Percentiles rank a stretch among this genome's conserved stretches.
Conservation (phyloP, 345 rosid species). For the Murraya koenigii region DNA sequence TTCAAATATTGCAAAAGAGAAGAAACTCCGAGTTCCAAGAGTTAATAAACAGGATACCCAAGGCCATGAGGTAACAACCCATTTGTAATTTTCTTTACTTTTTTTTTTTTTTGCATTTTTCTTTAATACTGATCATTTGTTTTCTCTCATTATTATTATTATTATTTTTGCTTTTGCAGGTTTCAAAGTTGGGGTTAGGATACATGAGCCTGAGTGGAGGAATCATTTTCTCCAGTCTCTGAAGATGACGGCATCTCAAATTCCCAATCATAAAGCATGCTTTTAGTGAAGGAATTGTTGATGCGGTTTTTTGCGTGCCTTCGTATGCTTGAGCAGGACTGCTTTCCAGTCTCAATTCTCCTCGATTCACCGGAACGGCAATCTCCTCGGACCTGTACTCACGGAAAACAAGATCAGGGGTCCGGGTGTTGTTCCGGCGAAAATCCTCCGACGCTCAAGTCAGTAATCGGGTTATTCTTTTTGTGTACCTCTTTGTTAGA, state of each 20-base stretch:
- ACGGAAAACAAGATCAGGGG: too few relatives aligned
- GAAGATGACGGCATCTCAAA: constrained; percentile 44
- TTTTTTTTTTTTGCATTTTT: too few relatives aligned
- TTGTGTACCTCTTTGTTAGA: too few relatives aligned
- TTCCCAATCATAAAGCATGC: constrained; percentile 39
- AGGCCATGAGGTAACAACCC: constrained; percentile 39
- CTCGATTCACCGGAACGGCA: too few relatives aligned
- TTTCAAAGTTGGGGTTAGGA: constrained; percentile 48
- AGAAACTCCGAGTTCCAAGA: constrained; percentile 24
- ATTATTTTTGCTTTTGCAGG: constrained; percentile 14
- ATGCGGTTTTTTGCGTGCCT: too few relatives aligned
- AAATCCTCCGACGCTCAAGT: too few relatives aligned
- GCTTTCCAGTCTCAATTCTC: too few relatives aligned
- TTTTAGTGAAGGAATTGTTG: constrained; percentile 46
- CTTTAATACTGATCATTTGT: neutral
- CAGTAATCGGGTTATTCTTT: too few relatives aligned
- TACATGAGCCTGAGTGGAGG: constrained; percentile 43
- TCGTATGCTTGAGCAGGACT: too few relatives aligned
- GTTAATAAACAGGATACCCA: constrained; percentile 44
- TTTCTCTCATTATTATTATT: too few relatives aligned
- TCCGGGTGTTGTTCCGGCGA: too few relatives aligned
- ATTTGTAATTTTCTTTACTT: neutral
- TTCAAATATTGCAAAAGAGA: constrained; percentile 14
- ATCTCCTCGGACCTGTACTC: too few relatives aligned
- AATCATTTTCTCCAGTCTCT: constrained; percentile 38